Evolutionary conservation across 768 basidiomycete genomes (phyloP), one percentile per base, ranked within the genome.

Genomic region (Rhizopogon salebrosus): DNA sequence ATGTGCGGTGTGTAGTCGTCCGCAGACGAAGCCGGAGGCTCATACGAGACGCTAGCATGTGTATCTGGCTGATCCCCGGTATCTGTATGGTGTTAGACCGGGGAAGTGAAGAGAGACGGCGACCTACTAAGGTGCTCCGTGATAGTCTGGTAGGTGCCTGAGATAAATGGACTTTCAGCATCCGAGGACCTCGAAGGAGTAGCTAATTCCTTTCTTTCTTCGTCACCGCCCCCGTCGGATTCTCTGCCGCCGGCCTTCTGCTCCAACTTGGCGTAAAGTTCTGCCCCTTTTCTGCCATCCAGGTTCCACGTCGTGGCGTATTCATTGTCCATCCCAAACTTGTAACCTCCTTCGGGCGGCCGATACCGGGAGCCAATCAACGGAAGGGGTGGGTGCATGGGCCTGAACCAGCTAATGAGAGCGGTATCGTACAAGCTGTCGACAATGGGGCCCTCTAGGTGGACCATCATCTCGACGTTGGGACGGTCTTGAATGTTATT

Each of bases 371-470:
- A 57, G n/a, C 56, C 38, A 39, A 75, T 61, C 24, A 75, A 64
- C 14, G 80, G 79, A 22, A 79, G 60, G 8, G 72, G 70, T 10
- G 81, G 79, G 34, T 70, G 56, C 59, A 82, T 69, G 24, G 69
- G 62, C 40, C 77, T 75, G 57, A 69, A 73, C 82, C 83, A 87
- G 41, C 79, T 79, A 50, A 85, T 72, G 45, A 88, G 75, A 13
- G 82, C 80, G 67, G 79, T 80, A 65, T 88, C 87, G 67, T 86
- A 87, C 57, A 88, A 72, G 4, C 80, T 73, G 52, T 87, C 77
- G 53, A 88, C 86, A 49, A 89, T 76, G 0, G 82, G 80, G 0
- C 86, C 86, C 61, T 88, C 86, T 39, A 87, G 73, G 57, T 86
- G 84, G 4, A 78, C 65, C 83, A 85, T 85, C 77, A 86, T 79